phyloP scores from a whole-genome alignment of 192 early-diverging fungal species.

The Umbelopsis vinacea region DNA sequence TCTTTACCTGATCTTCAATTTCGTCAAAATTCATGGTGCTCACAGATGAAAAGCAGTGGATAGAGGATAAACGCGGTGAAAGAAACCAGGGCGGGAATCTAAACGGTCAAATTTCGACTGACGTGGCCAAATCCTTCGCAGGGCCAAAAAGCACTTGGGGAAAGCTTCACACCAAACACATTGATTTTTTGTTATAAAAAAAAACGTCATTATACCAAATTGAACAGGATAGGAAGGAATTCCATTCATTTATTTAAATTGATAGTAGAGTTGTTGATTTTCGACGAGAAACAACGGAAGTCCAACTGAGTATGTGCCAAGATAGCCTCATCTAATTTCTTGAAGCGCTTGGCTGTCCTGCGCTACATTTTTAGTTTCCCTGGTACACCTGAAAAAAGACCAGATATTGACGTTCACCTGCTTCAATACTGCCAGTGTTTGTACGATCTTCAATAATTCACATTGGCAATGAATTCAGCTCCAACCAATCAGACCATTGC shows the following conservation, averaged over 20 bases:
- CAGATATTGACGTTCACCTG: neutral
- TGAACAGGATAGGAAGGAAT: too few relatives aligned
- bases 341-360: too few relatives aligned
- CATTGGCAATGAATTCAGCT: neutral
- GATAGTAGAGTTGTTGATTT: too few relatives aligned
- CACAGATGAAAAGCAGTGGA: slow-evolving; percentile 20
- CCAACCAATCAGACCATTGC: neutral
- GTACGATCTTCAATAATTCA: neutral
- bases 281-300: too few relatives aligned
- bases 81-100: slow-evolving; percentile 14
- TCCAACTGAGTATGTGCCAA: too few relatives aligned
- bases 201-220: too few relatives aligned
- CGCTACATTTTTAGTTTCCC: too few relatives aligned
- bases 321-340: too few relatives aligned
- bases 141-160: neutral
- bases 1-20: slow-evolving; percentile 77
- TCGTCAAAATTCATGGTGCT: slow-evolving; percentile 79
- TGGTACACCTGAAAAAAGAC: too few relatives aligned
- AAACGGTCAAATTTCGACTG: neutral
- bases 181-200: too few relatives aligned
- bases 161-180: too few relatives aligned
- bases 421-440: neutral
- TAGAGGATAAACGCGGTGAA: slow-evolving; percentile 17
- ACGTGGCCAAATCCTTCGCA: neutral
- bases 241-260: too few relatives aligned